These are phyloP conservation scores for Jatropha multifida DNA, from an alignment of 441 rosid genomes.

Conservation along the genomic window DNA sequence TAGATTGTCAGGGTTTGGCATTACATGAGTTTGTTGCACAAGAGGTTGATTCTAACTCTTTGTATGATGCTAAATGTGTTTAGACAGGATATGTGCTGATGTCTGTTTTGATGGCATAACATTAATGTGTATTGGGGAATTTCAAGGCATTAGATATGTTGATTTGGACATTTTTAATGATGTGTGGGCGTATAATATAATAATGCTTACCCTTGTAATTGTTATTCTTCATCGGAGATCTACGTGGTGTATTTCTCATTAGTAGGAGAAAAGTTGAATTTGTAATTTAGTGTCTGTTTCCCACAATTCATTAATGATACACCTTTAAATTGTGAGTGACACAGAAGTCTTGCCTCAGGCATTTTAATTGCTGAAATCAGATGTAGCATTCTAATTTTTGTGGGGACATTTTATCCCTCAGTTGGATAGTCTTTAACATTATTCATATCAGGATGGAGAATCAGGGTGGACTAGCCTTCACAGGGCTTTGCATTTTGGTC, in stretches of 20 bases:
- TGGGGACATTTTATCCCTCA: slow-evolving; percentile 12
- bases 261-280: not conserved
- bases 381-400: not conserved
- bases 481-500: slow-evolving; percentile 96
- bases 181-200: too few species aligned
- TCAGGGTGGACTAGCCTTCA: slow-evolving; percentile 99
- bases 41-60: not conserved
- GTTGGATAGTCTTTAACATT: slow-evolving; percentile 14
- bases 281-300: not conserved
- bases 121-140: too few species aligned
- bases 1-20: not conserved
- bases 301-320: not conserved
- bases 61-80: not conserved
- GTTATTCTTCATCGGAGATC: not conserved
- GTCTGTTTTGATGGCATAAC: not conserved
- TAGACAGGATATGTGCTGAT: not conserved
- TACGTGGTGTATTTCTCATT: not conserved
- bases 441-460: slow-evolving; percentile 87
- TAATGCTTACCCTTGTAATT: not conserved
- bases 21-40: not conserved
- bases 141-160: too few species aligned
- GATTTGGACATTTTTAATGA: too few species aligned
- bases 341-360: not conserved
- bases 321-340: too few species aligned
- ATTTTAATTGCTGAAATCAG: slow-evolving; percentile 5